Conservation (phyloP, 768 basidiomycete genomes). For the Lactarius deliciosus region DNA sequence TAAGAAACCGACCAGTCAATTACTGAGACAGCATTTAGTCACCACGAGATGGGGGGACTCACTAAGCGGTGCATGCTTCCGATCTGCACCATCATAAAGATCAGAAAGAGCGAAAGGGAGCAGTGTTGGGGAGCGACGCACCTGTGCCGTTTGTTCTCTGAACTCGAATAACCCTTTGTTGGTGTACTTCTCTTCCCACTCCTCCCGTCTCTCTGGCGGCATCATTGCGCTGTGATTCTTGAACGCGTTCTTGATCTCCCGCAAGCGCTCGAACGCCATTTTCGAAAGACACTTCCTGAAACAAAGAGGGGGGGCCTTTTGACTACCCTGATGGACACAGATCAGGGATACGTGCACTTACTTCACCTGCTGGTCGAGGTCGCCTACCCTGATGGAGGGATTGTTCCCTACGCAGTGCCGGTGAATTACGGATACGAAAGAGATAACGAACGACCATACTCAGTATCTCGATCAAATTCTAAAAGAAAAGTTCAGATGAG, state of each 20-base stretch:
- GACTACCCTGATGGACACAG: background rate
- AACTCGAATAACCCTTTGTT: background rate
- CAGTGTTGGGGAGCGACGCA: background rate
- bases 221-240: background rate
- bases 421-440: background rate
- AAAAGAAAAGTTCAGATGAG: background rate
- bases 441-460: conserved; percentile 1
- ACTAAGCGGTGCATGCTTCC: conserved; percentile 14
- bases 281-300: background rate
- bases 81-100: background rate
- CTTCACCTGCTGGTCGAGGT: conserved; percentile 11
- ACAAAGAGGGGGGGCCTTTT: background rate
- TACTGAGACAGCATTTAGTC: background rate
- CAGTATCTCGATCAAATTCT: conserved; percentile 16
- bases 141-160: conserved; percentile 8
- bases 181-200: background rate
- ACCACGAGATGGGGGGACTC: background rate
- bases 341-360: conserved; percentile 1
- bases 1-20: background rate
- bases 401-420: conserved; percentile 2
- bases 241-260: background rate
- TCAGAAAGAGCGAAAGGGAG: background rate
- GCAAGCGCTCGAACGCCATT: conserved; percentile 13
- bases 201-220: background rate
- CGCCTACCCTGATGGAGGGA: conserved; percentile 12